Evolutionary conservation across 2,329 filamentous ascomycete species (phyloP), one percentile per base, ranked within the genome.

Genomic region (Xylaria sp.): DNA sequence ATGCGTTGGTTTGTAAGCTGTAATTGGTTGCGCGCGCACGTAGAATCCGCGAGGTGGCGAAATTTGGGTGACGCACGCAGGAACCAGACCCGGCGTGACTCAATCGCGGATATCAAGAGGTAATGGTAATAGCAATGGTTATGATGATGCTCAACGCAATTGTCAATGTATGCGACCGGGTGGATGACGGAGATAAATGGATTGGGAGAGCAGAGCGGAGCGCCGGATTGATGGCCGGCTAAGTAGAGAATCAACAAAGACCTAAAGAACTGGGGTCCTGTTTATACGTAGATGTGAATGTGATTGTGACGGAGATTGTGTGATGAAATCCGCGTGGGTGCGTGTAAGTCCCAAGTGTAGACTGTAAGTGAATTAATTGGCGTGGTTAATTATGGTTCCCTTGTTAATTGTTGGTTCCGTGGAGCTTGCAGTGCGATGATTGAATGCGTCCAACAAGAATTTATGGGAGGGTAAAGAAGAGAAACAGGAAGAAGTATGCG

Each of bases 1-100:
- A 73, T 66, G 66, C 25, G 59, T 72, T 74, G 73, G 74, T 77
- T 78, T 78, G 75, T 78, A 75, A 76, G 76, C 75, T 67, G 73
- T 59, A 58, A 48, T 73, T 62, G 71, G 63, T 56, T 72, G 68
- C 51, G 60, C 64, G 68, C 51, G 60, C 64, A 67, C 61, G 55
- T 64, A 58, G 72, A 63, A 43, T 39, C 52, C 20, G 43, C 39
- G 55, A 67, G 63, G 75, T 78, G 76, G 76, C 77, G 72, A 78
- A 78, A 58, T 52, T 20, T 72, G 46, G 54, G 71, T 70, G 76
- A 71, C 69, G 73, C 73, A 75, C 41, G 31, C 66, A 43, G 33
- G 64, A 65, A 67, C 70, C 33, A 74, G 71, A 67, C 72, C 68
- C 75, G 73, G 68, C 56, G 72, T 74, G 72, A 76, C 62, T 74